Evolutionary conservation across 163 green algal species (phyloP), one percentile per base, ranked within the genome.

Genomic region (Chlamydomonas reinhardtii): DNA sequence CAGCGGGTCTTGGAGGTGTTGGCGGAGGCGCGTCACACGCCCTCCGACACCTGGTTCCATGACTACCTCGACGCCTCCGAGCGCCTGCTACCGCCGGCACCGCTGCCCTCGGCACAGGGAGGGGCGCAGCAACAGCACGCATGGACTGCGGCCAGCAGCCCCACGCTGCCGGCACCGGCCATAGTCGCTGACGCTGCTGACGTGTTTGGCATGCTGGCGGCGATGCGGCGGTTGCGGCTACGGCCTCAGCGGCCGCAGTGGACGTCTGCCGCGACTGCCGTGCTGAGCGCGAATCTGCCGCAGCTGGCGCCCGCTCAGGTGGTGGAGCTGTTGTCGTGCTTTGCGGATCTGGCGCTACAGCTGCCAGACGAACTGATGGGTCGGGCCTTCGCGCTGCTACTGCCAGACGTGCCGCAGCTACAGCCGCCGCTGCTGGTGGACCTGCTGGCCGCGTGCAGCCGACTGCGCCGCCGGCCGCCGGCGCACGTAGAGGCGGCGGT

Each of bases 171-270:
- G 48, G 48, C 48, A 56, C 11, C 14, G 19, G 48, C 48, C n/a
- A n/a, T n/a, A 56, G 59, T 22, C 31, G 66, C 78, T 9, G 78
- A 85, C 69, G 78, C 78, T 0, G 73, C 78, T 2, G 78, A 85
- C 66, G 66, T 76, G 78, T 85, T 77, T 48, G 78, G 78, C 78
- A 85, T 85, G 78, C 54, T 85, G 0, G 48, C 64, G 20, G 78
- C 78, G 2, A 76, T 85, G 68, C 66, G 66, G 43, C 37, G 22
- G 20, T 48, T 85, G 52, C 66, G 68, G 4, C 31, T 72, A 12
- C 65, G 78, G 66, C 78, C 78, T 8, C 66, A 34, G 52, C 37
- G 25, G 12, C 32, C 17, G 78, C 14, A 70, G 32, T 85, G 78
- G 78, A 29, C 37, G 15, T 54, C 9, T 12, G 78, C 31, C 14